Conservation (phyloP, 2,329 filamentous ascomycete genomes). For the Cucurbitaria berberidis region DNA sequence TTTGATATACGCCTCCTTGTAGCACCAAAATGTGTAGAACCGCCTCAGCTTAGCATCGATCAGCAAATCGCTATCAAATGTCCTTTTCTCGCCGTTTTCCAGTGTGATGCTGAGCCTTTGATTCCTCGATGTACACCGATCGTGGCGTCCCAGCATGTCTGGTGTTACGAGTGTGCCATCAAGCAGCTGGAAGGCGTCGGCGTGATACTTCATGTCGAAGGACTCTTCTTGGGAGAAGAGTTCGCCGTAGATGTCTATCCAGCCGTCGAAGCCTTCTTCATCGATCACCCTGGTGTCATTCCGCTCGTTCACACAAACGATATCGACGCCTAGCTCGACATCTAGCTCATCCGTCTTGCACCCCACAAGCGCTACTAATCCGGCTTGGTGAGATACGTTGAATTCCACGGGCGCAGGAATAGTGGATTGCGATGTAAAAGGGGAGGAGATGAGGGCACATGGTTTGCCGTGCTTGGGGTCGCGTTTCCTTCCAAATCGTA, state of each 20-base stretch:
- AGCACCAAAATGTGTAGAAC: constrained; percentile 80
- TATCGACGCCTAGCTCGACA: constrained; percentile 70
- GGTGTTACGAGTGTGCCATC: constrained; percentile 52
- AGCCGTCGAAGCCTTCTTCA: constrained; percentile 67
- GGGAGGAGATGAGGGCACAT: constrained; percentile 54
- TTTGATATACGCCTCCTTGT: constrained; percentile 83
- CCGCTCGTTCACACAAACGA: constrained; percentile 77
- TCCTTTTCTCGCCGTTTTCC: constrained; percentile 42
- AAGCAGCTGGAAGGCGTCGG: constrained; percentile 52
- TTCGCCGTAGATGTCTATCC: constrained; percentile 74
- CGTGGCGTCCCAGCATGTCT: constrained; percentile 52
- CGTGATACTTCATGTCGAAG: constrained; percentile 64
- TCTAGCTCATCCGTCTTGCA: constrained; percentile 38
- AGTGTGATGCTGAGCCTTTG: constrained; percentile 49
- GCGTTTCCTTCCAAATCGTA: constrained; percentile 62
- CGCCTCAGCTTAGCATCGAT: constrained; percentile 68
- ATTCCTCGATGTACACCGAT: constrained; percentile 50
- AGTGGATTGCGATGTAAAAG: constrained; percentile 7
- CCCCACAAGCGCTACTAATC: constrained; percentile 71
- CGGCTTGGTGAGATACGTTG: constrained; percentile 81
- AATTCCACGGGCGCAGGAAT: constrained; percentile 63
- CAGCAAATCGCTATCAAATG: constrained; percentile 53
- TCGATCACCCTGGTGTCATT: constrained; percentile 66
- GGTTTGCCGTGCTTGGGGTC: constrained; percentile 59
- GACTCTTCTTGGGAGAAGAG: constrained; percentile 71